Evolutionary conservation across 352 stramenopile species (phyloP), one percentile per base, ranked within the genome.

Genomic region (Phytophthora hybrid): DNA sequence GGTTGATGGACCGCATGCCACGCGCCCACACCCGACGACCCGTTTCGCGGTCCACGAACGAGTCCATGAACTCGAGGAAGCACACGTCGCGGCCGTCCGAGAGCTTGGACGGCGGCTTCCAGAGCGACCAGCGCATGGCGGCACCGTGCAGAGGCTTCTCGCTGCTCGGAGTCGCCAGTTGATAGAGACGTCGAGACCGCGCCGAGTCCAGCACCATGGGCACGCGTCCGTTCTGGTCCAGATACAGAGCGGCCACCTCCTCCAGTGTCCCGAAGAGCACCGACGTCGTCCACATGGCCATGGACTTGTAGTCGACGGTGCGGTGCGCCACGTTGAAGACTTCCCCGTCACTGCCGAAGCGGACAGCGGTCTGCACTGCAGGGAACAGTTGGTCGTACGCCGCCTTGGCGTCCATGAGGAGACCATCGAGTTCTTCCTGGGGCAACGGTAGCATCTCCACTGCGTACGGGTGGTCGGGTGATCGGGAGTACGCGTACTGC

Each of bases 11-110:
- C 23, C 85, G 84, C 37, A 86, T 88, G 44, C 80, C 82, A 3
- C 88, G 84, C 8, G 86, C 85, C 88, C 88, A 94, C 39, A 88
- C 84, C 19, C 83, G 85, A 51, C 78, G 74, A 7, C 84, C 85
- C 11, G 80, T 84, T 57, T 78, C 82, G 32, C 67, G 76, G 67
- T 93, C 85, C 31, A 84, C 71, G 66, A 93, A 94, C 63, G 80
- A 77, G 66, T 93, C 80, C 83, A 92, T 92, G 69, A 79, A 84
- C 63, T 93, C 86, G 44, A 91, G 54, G 55, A 83, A 88, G 31
- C 87, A 77, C 51, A 91, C 49, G 69, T 93, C 86, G 37, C 84
- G 78, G 52, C 84, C 79, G 21, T 77, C 73, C 39, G 89, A 80
- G 21, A 89, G 71, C 69, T 69, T 86, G 31, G 77, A 80, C 34